Evolutionary conservation across 495 filamentous ascomycete species (phyloP), one percentile per base, ranked within the genome.

Genomic region (Stereocaulon alpinum): DNA sequence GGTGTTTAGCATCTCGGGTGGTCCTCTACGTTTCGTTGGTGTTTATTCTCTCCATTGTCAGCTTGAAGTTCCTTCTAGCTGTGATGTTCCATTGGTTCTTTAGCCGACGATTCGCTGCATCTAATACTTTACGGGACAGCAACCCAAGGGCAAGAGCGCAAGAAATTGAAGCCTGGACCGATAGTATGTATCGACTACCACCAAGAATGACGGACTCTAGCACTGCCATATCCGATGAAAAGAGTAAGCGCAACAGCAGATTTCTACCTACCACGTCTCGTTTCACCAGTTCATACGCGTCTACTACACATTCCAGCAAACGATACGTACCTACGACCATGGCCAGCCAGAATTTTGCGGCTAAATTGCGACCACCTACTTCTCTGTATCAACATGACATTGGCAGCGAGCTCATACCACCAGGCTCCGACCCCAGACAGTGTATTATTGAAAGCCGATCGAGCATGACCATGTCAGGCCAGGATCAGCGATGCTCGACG

Each of bases 81-180:
- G 62, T 97, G 14, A 66, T 91, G 41, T 99, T 97, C 74, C 88
- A 94, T 64, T 99, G 93, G 94, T 93, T 99, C 67, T 74, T 96
- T 60, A 85, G 86, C 62, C 84, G 84, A 60, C 85, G 82, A 30
- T 91, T 89, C 67, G 92, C 84, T 10, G 87, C 93, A 0, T 72
- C 77, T 29, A 91, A 84, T 65, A 88, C 91, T 4, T 87, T 84
- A 11, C 74, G 82, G 67, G 73, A 72, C 69, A 77, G 80, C 48
- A 37, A 7, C 12, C 34, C 34, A 9, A 88, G 87, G 68, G 84
- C 87, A 68, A 82, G 94, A 47, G 85, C 91, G 56, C 85, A 89
- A 60, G 89, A 97, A 69, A 99, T 99, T 59, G 94, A 99, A 71
- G 92, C 96, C 63, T 99, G 94, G 94, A 86, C 83, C 14, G 91